Conservation (phyloP, 2,329 filamentous ascomycete species). For the Fusarium mangiferae region DNA sequence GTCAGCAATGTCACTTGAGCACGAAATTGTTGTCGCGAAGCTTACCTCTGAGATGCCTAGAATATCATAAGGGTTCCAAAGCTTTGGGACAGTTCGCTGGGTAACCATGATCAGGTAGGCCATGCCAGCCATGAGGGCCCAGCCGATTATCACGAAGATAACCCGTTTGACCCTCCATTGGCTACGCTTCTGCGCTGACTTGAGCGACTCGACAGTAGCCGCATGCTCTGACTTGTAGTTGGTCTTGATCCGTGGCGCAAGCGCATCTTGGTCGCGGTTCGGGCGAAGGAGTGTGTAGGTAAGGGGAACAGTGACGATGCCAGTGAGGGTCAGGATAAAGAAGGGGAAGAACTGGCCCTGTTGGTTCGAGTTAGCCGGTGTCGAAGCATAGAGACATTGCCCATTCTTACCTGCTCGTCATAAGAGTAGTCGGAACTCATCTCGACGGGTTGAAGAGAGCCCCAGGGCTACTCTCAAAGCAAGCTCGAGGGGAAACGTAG, state of each 20-base stretch:
- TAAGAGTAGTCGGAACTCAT: constrained; percentile 98
- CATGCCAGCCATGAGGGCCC: constrained; percentile 89
- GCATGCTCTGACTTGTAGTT: constrained; percentile 85
- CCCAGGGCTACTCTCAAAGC: constrained; percentile 48
- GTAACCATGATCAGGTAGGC: constrained; percentile 88
- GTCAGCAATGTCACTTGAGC: constrained; percentile 16
- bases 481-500: constrained; percentile 28
- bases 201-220: constrained; percentile 83
- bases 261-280: constrained; percentile 79
- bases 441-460: constrained; percentile 56
- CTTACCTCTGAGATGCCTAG: constrained; percentile 83
- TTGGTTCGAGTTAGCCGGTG: constrained; percentile 5
- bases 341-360: constrained; percentile 98
- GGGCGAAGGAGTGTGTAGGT: constrained; percentile 89
- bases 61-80: constrained; percentile 98
- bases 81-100: constrained; percentile 74
- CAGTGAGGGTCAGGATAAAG: constrained; percentile 92
- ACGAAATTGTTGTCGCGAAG: background rate
- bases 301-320: constrained; percentile 87
- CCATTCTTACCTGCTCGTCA: constrained; percentile 79
- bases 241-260: constrained; percentile 83
- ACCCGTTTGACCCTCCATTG: constrained; percentile 89
- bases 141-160: constrained; percentile 79
- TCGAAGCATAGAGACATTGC: background rate
- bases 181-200: constrained; percentile 87